Percentiles rank a stretch among this genome's conserved stretches.
Evolutionary conservation across 192 early-diverging fungal species (phyloP).

Genomic region (Phycomyces nitens): DNA sequence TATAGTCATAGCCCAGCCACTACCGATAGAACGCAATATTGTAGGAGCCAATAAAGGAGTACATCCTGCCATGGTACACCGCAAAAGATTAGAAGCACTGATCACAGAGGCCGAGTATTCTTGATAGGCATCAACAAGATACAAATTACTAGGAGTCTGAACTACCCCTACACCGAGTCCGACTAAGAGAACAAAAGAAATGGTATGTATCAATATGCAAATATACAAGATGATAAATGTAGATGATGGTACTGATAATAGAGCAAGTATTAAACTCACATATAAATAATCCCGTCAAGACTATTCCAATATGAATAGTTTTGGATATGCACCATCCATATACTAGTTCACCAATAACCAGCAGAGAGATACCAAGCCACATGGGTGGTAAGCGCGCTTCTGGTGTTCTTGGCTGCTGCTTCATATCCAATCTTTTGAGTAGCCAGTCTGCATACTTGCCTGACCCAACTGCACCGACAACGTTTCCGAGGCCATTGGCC

Average conservation of each 20-base stretch:
- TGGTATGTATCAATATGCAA: background rate
- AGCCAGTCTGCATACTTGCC: conserved; percentile 22
- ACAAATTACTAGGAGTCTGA: conserved; percentile 38
- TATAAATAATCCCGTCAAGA: conserved; percentile 27
- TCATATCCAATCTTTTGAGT: background rate
- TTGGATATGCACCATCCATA: conserved; percentile 33
- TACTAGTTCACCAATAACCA: conserved; percentile 24
- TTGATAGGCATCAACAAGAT: conserved; percentile 30
- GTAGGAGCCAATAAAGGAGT: conserved; percentile 32
- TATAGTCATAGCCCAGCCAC: conserved; percentile 31
- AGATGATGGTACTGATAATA: background rate
- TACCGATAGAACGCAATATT: conserved; percentile 15
- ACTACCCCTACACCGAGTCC: conserved; percentile 33
- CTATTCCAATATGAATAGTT: conserved; percentile 8
- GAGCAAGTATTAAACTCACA: conserved; percentile 15
- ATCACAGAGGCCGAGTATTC: conserved; percentile 24
- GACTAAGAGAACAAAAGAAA: conserved; percentile 13
- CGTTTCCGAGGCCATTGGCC: conserved; percentile 32
- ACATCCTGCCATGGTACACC: conserved; percentile 26
- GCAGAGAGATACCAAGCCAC: conserved; percentile 30
- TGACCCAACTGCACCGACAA: conserved; percentile 25
- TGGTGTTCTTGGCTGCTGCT: background rate
- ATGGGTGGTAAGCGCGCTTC: conserved; percentile 25
- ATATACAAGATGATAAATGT: too few species aligned
- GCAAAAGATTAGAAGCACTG: conserved; percentile 29